These are phyloP conservation scores for Gnomoniopsis sp. DNA, from an alignment of 2,329 filamentous ascomycete species.

Conservation along the genomic window DNA sequence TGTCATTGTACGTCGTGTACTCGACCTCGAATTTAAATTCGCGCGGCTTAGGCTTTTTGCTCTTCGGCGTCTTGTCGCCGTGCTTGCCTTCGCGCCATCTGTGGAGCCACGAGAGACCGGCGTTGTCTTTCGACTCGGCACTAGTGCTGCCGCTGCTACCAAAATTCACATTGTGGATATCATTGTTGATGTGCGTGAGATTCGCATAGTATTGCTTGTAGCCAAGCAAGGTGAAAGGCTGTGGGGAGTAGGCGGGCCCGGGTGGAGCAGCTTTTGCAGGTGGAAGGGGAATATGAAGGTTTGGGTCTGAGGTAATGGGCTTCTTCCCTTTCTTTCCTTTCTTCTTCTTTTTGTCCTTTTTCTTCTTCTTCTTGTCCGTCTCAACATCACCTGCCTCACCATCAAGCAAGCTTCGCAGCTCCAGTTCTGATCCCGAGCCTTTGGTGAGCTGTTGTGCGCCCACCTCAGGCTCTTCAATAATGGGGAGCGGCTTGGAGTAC, in stretches of 20 bases:
- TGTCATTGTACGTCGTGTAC: conserved; percentile 79
- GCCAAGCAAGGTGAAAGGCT: conserved; percentile 72
- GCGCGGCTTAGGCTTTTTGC: conserved; percentile 53
- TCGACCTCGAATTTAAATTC: conserved; percentile 76
- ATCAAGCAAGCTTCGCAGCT: conserved; percentile 23
- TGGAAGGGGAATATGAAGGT: conserved; percentile 63
- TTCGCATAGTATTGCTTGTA: conserved; percentile 95
- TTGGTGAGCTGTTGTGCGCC: conserved; percentile 21
- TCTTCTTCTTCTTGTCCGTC: conserved; percentile 38
- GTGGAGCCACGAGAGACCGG: conserved; percentile 22
- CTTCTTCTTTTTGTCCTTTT: conserved; percentile 38
- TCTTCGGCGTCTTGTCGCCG: conserved; percentile 52
- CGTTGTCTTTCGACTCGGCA: conserved; percentile 1
- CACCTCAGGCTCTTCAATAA: not conserved
- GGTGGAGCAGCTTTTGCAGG: conserved; percentile 72
- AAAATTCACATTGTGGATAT: conserved; percentile 61
- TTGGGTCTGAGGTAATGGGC: conserved; percentile 52
- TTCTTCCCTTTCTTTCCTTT: conserved; percentile 38
- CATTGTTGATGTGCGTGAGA: conserved; percentile 77
- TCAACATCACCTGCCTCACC: conserved; percentile 33
- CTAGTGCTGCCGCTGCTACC: not conserved
- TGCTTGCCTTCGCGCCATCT: conserved; percentile 65
- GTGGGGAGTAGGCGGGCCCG: conserved; percentile 85
- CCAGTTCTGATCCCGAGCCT: conserved; percentile 12
- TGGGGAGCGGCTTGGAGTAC: conserved; percentile 18